Percentiles rank a stretch among this genome's conserved stretches.
Conservation (phyloP, 441 rosid genomes). For the Aleurites moluccanus region DNA sequence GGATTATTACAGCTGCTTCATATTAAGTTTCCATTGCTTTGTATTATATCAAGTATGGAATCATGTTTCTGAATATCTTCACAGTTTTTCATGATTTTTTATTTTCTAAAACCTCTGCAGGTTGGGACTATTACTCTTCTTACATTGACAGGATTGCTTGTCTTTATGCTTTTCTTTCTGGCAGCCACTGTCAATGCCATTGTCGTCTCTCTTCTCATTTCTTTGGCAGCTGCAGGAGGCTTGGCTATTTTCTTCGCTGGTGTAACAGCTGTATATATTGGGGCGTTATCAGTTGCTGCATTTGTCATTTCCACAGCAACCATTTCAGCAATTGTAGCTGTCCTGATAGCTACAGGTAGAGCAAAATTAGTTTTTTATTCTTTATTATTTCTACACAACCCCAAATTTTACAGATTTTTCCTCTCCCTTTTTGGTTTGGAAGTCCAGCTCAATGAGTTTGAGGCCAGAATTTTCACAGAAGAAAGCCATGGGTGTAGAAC, state of each 20-base stretch:
- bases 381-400: neutral
- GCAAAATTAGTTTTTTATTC: conserved; percentile 1
- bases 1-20: neutral
- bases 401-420: neutral
- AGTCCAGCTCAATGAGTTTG: neutral
- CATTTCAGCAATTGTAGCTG: conserved; percentile 58
- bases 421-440: neutral
- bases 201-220: conserved; percentile 66
- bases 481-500: neutral
- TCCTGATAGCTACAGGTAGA: conserved; percentile 63
- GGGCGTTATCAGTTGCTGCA: conserved; percentile 68
- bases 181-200: conserved; percentile 80
- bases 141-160: conserved; percentile 63
- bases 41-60: neutral
- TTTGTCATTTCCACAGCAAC: conserved; percentile 71
- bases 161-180: conserved; percentile 74
- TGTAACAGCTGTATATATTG: conserved; percentile 68
- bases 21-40: neutral
- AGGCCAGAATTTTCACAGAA: neutral
- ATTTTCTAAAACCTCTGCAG: conserved; percentile 40
- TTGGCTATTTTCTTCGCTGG: conserved; percentile 72
- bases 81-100: neutral
- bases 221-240: conserved; percentile 84
- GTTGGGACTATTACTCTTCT: conserved; percentile 69
- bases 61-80: neutral